Evolutionary conservation across 352 stramenopile genomes (phyloP), one percentile per base, ranked within the genome.

Genomic region (Peronospora belbahrii): DNA sequence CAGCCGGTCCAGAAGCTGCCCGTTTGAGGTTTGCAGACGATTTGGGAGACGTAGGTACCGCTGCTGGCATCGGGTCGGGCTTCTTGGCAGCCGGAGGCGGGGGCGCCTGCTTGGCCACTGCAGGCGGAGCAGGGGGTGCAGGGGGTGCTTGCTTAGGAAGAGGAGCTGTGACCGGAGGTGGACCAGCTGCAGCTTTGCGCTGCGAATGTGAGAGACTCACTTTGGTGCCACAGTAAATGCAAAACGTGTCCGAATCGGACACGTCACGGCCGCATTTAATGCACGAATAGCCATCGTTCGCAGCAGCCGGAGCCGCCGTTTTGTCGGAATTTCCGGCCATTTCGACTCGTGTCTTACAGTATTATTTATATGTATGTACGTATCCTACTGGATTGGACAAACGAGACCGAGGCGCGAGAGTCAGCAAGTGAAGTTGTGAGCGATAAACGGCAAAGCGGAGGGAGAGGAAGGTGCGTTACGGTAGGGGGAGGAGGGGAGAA

Each of bases 221-320:
- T 42, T 90, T 90, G 43, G 78, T 92, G 52, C 81, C 81, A 47
- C 81, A 92, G 63, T 85, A 92, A 62, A 92, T 92, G 59, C 81
- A 92, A 62, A 92, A 89, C 32, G 78, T 65, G 65, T 92, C 81
- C 19, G 71, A 42, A 42, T 81, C 62, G 34, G 78, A 69, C 51
- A 92, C 76, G 33, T 85, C 71, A 42, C 74, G 73, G 42, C 67
- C 66, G 47, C 81, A 92, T 48, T 88, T 89, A 59, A 86, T 70
- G 52, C 81, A 92, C 39, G 31, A 67, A 42, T 85, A 65, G 6
- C 55, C 58, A 37, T 3, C 71, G 47, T 39, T 57, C 46, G 45
- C 61, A 33, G 58, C 43, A 25, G 56, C 40, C 15, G 68, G 32
- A 18, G 63, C 59, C 28, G 51, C 67, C 37, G 64, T 65, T 64